Evolutionary conservation across 2,329 filamentous ascomycete genomes (phyloP).

Genomic region (Sporothrix globosa): DNA sequence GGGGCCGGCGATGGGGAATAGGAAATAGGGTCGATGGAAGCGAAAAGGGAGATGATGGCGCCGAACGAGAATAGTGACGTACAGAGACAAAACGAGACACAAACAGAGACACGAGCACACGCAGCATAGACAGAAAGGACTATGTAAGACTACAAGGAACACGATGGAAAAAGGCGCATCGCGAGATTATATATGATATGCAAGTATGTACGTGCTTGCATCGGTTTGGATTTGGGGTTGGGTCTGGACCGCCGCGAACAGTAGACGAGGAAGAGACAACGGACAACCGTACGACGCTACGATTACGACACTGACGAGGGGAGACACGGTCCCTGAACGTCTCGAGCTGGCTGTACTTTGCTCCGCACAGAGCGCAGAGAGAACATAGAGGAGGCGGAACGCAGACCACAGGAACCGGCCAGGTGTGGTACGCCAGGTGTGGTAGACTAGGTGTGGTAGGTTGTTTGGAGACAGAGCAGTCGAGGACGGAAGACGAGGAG

Average conservation of each 20-base stretch:
- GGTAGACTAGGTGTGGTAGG: background rate
- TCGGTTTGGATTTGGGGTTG: background rate
- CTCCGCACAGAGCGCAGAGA: background rate
- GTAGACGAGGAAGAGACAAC: background rate
- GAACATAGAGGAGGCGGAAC: background rate
- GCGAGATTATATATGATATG: constrained; percentile 3
- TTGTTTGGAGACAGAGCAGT: background rate
- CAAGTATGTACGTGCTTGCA: background rate
- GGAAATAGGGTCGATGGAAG: constrained; percentile 21
- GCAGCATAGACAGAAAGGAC: background rate
- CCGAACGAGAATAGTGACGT: background rate
- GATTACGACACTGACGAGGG: background rate
- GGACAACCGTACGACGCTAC: background rate
- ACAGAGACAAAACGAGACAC: background rate
- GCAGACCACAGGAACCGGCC: background rate
- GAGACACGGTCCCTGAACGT: background rate
- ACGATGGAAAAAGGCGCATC: background rate
- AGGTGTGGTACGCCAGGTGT: background rate
- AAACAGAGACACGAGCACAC: background rate
- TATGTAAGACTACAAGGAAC: too few species aligned
- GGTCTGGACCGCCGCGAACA: background rate
- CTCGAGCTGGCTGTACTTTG: background rate
- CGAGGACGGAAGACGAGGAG: too few species aligned
- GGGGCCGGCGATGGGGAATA: constrained; percentile 3
- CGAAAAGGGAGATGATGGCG: constrained; percentile 12